Evolutionary conservation across 495 filamentous ascomycete species (phyloP).

Genomic region (Rhizodiscina lignyota): DNA sequence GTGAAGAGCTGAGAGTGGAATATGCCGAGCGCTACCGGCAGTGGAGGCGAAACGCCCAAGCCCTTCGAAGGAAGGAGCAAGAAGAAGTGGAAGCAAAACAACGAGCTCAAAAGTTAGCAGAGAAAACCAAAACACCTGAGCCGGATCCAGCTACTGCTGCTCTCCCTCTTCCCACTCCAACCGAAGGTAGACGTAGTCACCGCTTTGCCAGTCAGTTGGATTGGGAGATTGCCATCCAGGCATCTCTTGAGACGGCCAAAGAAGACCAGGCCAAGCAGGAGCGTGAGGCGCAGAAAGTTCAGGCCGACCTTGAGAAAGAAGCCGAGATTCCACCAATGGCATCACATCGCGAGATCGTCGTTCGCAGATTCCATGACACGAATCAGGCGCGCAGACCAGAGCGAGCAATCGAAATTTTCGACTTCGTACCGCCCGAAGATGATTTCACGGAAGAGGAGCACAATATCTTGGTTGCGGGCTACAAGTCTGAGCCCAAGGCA

Average conservation of each 20-base stretch:
- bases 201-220: conserved; percentile 60
- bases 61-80: neutral
- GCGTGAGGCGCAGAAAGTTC: conserved; percentile 45
- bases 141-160: conserved; percentile 1
- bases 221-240: conserved; percentile 55
- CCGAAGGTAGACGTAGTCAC: conserved; percentile 39
- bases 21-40: neutral
- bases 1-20: neutral
- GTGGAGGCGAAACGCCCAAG: neutral
- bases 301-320: conserved; percentile 66
- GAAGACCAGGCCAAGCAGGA: conserved; percentile 55
- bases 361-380: conserved; percentile 46
- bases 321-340: conserved; percentile 72
- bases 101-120: neutral
- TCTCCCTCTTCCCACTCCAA: neutral
- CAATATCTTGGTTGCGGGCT: conserved; percentile 58
- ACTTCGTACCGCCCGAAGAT: conserved; percentile 58
- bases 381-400: conserved; percentile 52
- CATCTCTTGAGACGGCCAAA: conserved; percentile 60
- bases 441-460: conserved; percentile 74
- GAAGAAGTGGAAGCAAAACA: neutral
- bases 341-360: conserved; percentile 11
- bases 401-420: conserved; percentile 50
- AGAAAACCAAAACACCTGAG: neutral
- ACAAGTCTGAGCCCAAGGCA: conserved; percentile 71